Percentiles rank a stretch among this genome's conserved stretches.
These are phyloP conservation scores for Calonectria naviculata DNA, from an alignment of 2,329 filamentous ascomycete genomes.

Conservation along the genomic window DNA sequence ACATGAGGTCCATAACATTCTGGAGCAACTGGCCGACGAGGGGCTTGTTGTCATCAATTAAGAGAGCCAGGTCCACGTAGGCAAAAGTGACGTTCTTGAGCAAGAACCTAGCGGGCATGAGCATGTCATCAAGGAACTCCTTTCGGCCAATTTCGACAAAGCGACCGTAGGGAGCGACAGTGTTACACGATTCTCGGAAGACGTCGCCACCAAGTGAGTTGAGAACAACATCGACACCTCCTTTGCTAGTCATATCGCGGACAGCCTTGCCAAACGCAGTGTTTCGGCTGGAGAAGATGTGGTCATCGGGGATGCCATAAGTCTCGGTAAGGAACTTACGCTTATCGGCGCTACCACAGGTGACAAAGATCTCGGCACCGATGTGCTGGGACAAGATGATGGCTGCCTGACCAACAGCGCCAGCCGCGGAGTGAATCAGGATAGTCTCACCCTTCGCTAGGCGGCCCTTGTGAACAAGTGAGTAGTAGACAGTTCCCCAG, in stretches of 20 bases:
- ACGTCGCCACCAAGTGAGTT: slow-evolving; percentile 19
- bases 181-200: slow-evolving; percentile 18
- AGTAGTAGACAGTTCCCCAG: slow-evolving; percentile 19
- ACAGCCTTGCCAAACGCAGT: not conserved
- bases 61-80: slow-evolving; percentile 24
- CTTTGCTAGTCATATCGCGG: slow-evolving; percentile 1
- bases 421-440: slow-evolving; percentile 17
- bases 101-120: slow-evolving; percentile 16
- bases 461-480: slow-evolving; percentile 6
- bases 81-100: slow-evolving; percentile 14
- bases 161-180: slow-evolving; percentile 10
- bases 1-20: slow-evolving; percentile 17
- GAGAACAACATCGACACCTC: slow-evolving; percentile 20
- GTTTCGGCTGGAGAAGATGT: slow-evolving; percentile 18
- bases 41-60: slow-evolving; percentile 16
- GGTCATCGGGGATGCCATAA: slow-evolving; percentile 13
- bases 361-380: slow-evolving; percentile 15
- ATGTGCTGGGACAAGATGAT: slow-evolving; percentile 12
- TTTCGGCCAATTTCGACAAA: slow-evolving; percentile 20
- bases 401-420: slow-evolving; percentile 14
- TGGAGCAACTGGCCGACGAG: slow-evolving; percentile 15
- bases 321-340: slow-evolving; percentile 7
- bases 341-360: slow-evolving; percentile 8
- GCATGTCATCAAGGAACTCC: slow-evolving; percentile 24
- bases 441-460: slow-evolving; percentile 26